These are phyloP conservation scores for Eutrema japonicum DNA, from an alignment of 345 rosid genomes.

Conservation along the genomic window DNA sequence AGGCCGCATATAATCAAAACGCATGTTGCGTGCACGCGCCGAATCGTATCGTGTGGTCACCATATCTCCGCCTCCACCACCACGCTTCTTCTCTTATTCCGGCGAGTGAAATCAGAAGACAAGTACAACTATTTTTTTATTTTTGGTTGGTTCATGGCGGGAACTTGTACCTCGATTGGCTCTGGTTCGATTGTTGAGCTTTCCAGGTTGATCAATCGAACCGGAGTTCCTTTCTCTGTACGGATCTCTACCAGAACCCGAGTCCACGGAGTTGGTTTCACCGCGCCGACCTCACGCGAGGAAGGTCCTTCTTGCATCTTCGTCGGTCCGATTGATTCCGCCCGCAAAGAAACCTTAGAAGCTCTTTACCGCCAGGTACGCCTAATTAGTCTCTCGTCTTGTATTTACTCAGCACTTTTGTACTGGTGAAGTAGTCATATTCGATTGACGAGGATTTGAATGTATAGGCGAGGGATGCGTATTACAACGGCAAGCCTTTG, in stretches of 20 bases:
- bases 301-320: slow-evolving; percentile 89
- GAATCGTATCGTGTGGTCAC: slow-evolving; percentile 43
- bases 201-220: slow-evolving; percentile 46
- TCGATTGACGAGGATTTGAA: background rate
- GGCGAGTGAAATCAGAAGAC: slow-evolving; percentile 27
- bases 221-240: slow-evolving; percentile 55
- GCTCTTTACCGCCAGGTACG: slow-evolving; percentile 85
- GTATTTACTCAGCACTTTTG: no score
- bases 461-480: slow-evolving; percentile 79
- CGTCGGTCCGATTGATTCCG: slow-evolving; percentile 93
- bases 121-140: background rate
- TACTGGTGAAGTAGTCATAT: no score
- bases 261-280: slow-evolving; percentile 47
- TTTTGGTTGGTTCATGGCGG: slow-evolving; percentile 58
- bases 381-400: background rate
- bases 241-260: slow-evolving; percentile 51
- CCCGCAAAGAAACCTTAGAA: slow-evolving; percentile 90
- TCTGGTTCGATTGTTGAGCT: slow-evolving; percentile 48
- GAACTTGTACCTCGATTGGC: slow-evolving; percentile 55
- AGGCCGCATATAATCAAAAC: background rate
- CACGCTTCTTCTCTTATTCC: slow-evolving; percentile 26
- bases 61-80: slow-evolving; percentile 33
- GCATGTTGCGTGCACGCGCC: slow-evolving; percentile 49
- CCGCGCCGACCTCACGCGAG: slow-evolving; percentile 43
- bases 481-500: slow-evolving; percentile 84